Evolutionary conservation across 1,284 basidiomycete species (phyloP).

Genomic region (Termitomyces sp.): DNA sequence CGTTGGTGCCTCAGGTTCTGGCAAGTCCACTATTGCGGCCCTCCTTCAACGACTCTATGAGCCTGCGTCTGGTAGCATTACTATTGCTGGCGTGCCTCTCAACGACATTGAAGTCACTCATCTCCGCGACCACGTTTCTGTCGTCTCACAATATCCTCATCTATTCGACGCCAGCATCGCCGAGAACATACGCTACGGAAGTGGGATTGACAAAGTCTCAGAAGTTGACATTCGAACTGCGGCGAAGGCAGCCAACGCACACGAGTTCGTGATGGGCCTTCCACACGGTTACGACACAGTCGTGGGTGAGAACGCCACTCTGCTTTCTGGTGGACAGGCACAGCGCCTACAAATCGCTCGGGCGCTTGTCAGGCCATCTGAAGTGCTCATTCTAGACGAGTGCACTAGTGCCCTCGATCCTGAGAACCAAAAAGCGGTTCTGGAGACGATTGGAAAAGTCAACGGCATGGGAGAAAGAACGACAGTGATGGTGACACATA

Average conservation of each 20-base stretch:
- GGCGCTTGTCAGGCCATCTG: slow-evolving; percentile 68
- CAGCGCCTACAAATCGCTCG: slow-evolving; percentile 92
- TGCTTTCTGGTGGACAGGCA: slow-evolving; percentile 92
- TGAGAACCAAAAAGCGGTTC: slow-evolving; percentile 74
- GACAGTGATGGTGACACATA: slow-evolving; percentile 92
- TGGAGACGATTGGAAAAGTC: slow-evolving; percentile 62
- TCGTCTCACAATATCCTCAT: slow-evolving; percentile 83
- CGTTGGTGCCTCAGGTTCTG: slow-evolving; percentile 87
- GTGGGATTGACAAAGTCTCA: slow-evolving; percentile 33
- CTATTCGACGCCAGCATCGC: slow-evolving; percentile 83
- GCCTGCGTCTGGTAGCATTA: slow-evolving; percentile 61
- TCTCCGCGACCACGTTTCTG: slow-evolving; percentile 78
- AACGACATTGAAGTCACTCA: slow-evolving; percentile 58
- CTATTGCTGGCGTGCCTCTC: slow-evolving; percentile 50
- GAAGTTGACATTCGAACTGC: slow-evolving; percentile 62
- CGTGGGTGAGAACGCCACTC: slow-evolving; percentile 83
- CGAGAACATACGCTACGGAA: slow-evolving; percentile 87
- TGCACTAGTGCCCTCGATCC: slow-evolving; percentile 89
- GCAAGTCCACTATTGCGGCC: slow-evolving; percentile 87
- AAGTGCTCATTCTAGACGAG: slow-evolving; percentile 89
- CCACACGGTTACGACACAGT: slow-evolving; percentile 83
- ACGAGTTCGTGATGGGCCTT: slow-evolving; percentile 81
- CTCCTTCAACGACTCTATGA: slow-evolving; percentile 86
- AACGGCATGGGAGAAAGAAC: slow-evolving; percentile 59
- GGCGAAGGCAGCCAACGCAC: slow-evolving; percentile 72